Conservation (phyloP, 805 yeast species). For the Sugiyamaella chiloensis region DNA sequence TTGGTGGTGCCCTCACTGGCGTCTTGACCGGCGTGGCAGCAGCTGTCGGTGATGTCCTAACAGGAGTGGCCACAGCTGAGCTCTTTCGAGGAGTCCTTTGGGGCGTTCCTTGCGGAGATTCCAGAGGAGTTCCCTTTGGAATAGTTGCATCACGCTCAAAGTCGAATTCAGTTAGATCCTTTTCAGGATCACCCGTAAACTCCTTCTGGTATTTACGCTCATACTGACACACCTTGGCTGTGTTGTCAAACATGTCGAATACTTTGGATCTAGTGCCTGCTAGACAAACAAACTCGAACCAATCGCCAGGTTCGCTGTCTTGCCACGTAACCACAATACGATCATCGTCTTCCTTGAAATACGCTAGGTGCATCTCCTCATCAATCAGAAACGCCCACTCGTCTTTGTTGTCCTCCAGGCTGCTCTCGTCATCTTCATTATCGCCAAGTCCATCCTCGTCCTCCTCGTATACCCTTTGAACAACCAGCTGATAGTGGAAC, state of each 20-base stretch:
- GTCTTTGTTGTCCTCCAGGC: constrained; percentile 45
- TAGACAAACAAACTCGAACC: constrained; percentile 74
- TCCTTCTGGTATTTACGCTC: constrained; percentile 64
- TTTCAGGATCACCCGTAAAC: constrained; percentile 42
- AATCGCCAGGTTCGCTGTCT: constrained; percentile 89
- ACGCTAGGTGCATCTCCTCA: constrained; percentile 55
- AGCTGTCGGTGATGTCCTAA: background rate
- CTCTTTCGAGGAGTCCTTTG: background rate
- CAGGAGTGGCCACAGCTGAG: background rate
- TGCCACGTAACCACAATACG: constrained; percentile 68
- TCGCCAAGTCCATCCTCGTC: constrained; percentile 54
- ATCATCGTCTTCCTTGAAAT: constrained; percentile 51
- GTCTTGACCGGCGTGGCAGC: background rate
- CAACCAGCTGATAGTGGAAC: constrained; percentile 64
- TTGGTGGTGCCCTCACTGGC: constrained; percentile 8
- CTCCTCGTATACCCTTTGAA: constrained; percentile 66
- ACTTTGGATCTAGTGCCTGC: constrained; percentile 45
- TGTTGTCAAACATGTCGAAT: constrained; percentile 57
- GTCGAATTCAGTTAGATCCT: constrained; percentile 58
- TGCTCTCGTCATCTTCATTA: constrained; percentile 49
- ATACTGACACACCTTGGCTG: constrained; percentile 65
- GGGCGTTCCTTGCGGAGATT: background rate
- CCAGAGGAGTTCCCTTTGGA: too few species aligned
- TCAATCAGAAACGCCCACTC: constrained; percentile 71
- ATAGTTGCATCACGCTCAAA: constrained; percentile 32